A percentile compares a stretch with the other conserved stretches of the same genome.
Conservation (phyloP, 129 eudicot genomes). For the Heracleum sosnowskyi region DNA sequence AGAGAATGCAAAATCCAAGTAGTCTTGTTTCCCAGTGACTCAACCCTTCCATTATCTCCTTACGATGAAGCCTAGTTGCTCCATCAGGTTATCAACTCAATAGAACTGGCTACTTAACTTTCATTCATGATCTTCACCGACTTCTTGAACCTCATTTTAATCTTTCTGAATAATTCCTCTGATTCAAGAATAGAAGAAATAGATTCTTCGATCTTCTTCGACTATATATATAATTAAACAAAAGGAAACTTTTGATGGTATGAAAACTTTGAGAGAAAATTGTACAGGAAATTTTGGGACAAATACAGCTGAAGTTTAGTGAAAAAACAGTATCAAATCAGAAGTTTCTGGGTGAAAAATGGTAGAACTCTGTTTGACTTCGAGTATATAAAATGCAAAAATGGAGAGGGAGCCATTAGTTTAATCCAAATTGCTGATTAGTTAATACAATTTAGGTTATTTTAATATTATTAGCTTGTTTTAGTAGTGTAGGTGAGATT, state of each 20-base stretch:
- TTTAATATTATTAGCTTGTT: conserved; percentile 25
- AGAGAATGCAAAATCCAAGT: conserved; percentile 29
- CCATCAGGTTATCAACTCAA: conserved; percentile 35
- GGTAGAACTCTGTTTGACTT: conserved; percentile 39
- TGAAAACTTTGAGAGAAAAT: neutral
- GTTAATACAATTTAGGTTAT: conserved; percentile 15
- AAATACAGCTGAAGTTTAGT: conserved; percentile 13
- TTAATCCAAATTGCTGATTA: conserved; percentile 30
- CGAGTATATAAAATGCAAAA: conserved; percentile 19
- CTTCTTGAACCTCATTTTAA: conserved; percentile 18
- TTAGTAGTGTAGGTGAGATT: conserved; percentile 32
- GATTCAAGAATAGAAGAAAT: conserved; percentile 8
- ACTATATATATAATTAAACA: neutral
- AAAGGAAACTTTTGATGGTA: neutral
- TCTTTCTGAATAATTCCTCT: conserved; percentile 11
- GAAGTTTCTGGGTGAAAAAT: conserved; percentile 6
- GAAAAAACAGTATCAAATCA: conserved; percentile 16
- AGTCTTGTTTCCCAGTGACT: conserved; percentile 24
- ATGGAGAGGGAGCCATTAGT: conserved; percentile 29
- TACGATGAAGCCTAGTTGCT: conserved; percentile 15
- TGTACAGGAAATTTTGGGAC: neutral
- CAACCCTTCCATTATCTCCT: conserved; percentile 49
- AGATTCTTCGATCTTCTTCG: conserved; percentile 1
- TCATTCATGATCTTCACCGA: conserved; percentile 8
- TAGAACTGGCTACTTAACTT: conserved; percentile 16